Conservation (phyloP, 305 asterid genomes). For the Fraxinus dipetala region DNA sequence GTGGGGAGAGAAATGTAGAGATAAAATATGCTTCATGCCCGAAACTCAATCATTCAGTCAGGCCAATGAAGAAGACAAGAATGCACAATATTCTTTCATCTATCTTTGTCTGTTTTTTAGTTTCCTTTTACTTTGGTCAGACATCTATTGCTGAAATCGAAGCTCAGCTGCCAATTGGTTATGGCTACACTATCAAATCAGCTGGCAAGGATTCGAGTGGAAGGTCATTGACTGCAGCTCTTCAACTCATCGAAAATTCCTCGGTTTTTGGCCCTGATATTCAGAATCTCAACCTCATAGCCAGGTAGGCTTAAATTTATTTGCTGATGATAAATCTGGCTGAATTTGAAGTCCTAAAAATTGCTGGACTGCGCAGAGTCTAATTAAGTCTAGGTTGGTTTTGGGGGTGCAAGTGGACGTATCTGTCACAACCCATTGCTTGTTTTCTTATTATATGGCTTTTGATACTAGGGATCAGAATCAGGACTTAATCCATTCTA, state of each 20-base stretch:
- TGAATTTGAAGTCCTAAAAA: background rate
- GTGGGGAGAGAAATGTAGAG: background rate
- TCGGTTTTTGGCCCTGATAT: conserved; percentile 31
- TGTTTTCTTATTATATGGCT: background rate
- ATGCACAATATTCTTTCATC: background rate
- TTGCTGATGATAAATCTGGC: background rate
- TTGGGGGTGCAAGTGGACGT: background rate
- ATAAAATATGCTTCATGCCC: background rate
- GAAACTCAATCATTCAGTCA: background rate
- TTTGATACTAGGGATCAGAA: too few relatives aligned
- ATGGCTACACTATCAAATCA: conserved; percentile 35
- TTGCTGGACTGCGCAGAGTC: background rate
- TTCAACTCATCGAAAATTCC: conserved; percentile 26
- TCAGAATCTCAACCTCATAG: conserved; percentile 30
- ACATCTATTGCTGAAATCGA: background rate
- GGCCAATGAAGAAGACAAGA: background rate
- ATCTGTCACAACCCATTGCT: background rate
- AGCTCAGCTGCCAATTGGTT: conserved; percentile 23
- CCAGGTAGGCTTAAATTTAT: conserved; percentile 26
- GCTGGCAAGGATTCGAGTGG: conserved; percentile 23
- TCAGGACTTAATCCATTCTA: too few relatives aligned
- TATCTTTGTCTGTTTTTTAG: background rate
- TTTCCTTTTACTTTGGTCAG: background rate
- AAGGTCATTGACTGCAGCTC: conserved; percentile 28
- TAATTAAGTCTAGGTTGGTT: background rate